Conservation (phyloP, 2,329 filamentous ascomycete species). For the Aspergillus jensenii region DNA sequence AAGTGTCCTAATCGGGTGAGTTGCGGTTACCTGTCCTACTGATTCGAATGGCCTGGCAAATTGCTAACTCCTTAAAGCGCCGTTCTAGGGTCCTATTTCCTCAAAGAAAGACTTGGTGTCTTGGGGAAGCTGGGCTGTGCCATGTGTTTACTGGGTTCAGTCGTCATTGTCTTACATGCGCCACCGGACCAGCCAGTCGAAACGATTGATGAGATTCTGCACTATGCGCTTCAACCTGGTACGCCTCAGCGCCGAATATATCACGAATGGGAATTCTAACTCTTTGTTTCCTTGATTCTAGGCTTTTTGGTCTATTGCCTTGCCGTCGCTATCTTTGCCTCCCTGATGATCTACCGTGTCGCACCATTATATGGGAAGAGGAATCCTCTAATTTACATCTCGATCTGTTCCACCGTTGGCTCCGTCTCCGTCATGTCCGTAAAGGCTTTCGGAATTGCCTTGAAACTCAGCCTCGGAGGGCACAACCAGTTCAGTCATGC, state of each 20-base stretch:
- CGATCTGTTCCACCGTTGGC: constrained; percentile 95
- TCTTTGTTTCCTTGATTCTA: constrained; percentile 39
- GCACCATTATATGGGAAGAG: constrained; percentile 88
- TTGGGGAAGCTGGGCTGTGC: constrained; percentile 93
- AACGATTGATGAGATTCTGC: constrained; percentile 86
- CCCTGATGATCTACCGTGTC: constrained; percentile 94
- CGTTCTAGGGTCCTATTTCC: constrained; percentile 90
- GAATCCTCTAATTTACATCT: constrained; percentile 94
- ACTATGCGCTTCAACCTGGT: constrained; percentile 91
- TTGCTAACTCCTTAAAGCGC: constrained; percentile 54
- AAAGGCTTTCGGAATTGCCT: constrained; percentile 95
- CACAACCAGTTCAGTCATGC: constrained; percentile 95
- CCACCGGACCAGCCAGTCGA: constrained; percentile 89
- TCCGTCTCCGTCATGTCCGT: constrained; percentile 99
- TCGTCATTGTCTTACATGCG: constrained; percentile 96
- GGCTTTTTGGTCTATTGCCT: constrained; percentile 88
- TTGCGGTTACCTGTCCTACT: not conserved
- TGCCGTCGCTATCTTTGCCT: constrained; percentile 76
- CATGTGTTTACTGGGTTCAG: constrained; percentile 90
- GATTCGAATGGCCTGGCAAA: not conserved
- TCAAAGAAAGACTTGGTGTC: constrained; percentile 85
- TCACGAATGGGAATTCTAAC: not conserved
- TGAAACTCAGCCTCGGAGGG: constrained; percentile 90
- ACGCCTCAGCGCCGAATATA: constrained; percentile 29
- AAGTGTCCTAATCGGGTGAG: constrained; percentile 81